Percentiles rank a stretch among this genome's conserved stretches.
These are phyloP conservation scores for Dactylellina leptospora DNA, from an alignment of 2,329 filamentous ascomycete genomes.

Conservation along the genomic window DNA sequence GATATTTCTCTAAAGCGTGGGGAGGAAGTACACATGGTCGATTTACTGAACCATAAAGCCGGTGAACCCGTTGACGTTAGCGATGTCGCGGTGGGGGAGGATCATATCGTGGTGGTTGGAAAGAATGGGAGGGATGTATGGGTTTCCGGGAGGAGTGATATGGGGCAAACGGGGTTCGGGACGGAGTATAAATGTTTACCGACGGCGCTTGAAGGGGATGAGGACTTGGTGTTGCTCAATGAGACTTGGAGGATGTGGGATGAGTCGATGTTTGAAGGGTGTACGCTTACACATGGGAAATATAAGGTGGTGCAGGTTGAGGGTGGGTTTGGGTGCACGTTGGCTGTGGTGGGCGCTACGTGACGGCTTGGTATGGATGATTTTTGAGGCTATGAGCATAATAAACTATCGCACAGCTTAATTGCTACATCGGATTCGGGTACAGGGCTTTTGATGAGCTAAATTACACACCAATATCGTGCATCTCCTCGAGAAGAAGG, in stretches of 20 bases:
- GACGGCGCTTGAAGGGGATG: constrained; percentile 15
- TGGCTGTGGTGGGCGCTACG: constrained; percentile 17
- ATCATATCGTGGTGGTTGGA: constrained; percentile 28
- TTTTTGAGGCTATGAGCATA: background rate
- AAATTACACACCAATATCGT: too few relatives aligned
- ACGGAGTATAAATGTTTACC: constrained; percentile 27
- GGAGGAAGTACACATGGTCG: constrained; percentile 29
- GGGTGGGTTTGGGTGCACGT: constrained; percentile 32
- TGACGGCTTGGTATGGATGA: too few relatives aligned
- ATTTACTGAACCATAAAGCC: background rate
- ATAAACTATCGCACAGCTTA: background rate
- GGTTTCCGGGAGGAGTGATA: constrained; percentile 38
- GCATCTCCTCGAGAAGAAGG: too few relatives aligned
- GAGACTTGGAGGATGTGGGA: constrained; percentile 12
- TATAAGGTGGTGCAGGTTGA: constrained; percentile 1
- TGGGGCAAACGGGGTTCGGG: constrained; percentile 41
- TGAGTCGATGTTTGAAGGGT: background rate
- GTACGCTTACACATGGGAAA: background rate
- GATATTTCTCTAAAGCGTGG: background rate
- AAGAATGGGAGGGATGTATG: background rate
- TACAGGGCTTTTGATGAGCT: too few relatives aligned
- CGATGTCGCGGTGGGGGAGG: constrained; percentile 14
- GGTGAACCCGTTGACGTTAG: constrained; percentile 26
- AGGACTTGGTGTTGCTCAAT: background rate
- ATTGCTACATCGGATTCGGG: too few relatives aligned